phyloP scores from a whole-genome alignment of 1,284 basidiomycete species.

The Sporisorium graminicola region DNA sequence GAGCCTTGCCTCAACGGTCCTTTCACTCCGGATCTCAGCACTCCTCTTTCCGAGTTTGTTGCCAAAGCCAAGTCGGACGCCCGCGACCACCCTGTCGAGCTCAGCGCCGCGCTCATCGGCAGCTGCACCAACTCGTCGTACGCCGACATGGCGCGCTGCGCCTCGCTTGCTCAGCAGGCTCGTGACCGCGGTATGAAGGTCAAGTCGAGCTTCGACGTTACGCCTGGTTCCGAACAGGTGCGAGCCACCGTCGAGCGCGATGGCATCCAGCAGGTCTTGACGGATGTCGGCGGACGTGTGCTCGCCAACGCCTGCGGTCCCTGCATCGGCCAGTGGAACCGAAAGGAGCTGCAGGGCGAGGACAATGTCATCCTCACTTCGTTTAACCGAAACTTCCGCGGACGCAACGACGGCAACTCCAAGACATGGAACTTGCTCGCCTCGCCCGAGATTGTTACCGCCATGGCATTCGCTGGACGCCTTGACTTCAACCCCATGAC shows the following conservation, averaged over 20 bases:
- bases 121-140: conserved; percentile 87
- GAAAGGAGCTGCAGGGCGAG: conserved; percentile 87
- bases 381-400: conserved; percentile 98
- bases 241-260: conserved; percentile 98
- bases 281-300: conserved; percentile 89
- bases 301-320: conserved; percentile 98
- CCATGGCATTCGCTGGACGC: conserved; percentile 89
- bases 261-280: conserved; percentile 81
- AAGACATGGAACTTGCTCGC: conserved; percentile 98
- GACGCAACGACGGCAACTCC: conserved; percentile 94
- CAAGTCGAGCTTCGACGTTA: conserved; percentile 94
- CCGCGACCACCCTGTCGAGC: conserved; percentile 84
- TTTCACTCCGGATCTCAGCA: conserved; percentile 96
- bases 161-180: conserved; percentile 91
- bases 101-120: conserved; percentile 92
- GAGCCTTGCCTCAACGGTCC: conserved; percentile 95
- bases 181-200: conserved; percentile 83
- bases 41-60: conserved; percentile 92
- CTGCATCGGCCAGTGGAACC: conserved; percentile 99
- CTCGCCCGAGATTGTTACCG: conserved; percentile 95
- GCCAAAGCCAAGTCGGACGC: conserved; percentile 80
- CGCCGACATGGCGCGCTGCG: conserved; percentile 80
- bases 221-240: conserved; percentile 97
- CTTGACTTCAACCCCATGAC: conserved; percentile 94
- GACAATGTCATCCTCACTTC: conserved; percentile 97